Conservation (phyloP, 805 yeast genomes). For the Metschnikowia reukaufii region DNA sequence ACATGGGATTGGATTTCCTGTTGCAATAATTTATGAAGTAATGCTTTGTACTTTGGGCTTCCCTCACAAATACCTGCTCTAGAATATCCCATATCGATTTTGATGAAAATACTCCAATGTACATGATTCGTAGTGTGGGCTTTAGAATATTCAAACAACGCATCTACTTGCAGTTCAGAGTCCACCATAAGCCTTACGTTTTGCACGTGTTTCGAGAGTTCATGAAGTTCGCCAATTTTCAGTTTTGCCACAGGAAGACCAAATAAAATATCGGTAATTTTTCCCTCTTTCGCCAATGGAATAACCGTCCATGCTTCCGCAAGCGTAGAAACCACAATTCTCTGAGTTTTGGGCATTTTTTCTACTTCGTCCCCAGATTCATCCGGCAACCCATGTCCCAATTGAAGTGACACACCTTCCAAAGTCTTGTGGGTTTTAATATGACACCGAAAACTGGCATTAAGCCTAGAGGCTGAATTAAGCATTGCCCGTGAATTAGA, state of each 20-base stretch:
- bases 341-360: slow-evolving; percentile 36
- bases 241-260: slow-evolving; percentile 49
- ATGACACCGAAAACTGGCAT: slow-evolving; percentile 61
- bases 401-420: slow-evolving; percentile 57
- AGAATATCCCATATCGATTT: slow-evolving; percentile 68
- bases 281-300: slow-evolving; percentile 40
- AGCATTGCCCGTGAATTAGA: slow-evolving; percentile 53
- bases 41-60: slow-evolving; percentile 22
- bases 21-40: slow-evolving; percentile 17
- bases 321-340: slow-evolving; percentile 67
- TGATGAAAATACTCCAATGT: slow-evolving; percentile 65
- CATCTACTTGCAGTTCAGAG: slow-evolving; percentile 53
- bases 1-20: slow-evolving; percentile 26
- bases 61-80: slow-evolving; percentile 56
- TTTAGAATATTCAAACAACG: slow-evolving; percentile 39
- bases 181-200: slow-evolving; percentile 61
- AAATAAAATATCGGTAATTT: slow-evolving; percentile 33
- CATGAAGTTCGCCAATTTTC: slow-evolving; percentile 48
- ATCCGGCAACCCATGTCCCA: slow-evolving; percentile 31
- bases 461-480: slow-evolving; percentile 37
- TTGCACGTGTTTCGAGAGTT: slow-evolving; percentile 41
- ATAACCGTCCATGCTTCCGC: slow-evolving; percentile 60
- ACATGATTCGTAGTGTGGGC: slow-evolving; percentile 15
- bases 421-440: slow-evolving; percentile 73
- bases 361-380: slow-evolving; percentile 20